These are phyloP conservation scores for Aspergillus neotritici DNA, from an alignment of 2,329 filamentous ascomycete species.

Conservation along the genomic window DNA sequence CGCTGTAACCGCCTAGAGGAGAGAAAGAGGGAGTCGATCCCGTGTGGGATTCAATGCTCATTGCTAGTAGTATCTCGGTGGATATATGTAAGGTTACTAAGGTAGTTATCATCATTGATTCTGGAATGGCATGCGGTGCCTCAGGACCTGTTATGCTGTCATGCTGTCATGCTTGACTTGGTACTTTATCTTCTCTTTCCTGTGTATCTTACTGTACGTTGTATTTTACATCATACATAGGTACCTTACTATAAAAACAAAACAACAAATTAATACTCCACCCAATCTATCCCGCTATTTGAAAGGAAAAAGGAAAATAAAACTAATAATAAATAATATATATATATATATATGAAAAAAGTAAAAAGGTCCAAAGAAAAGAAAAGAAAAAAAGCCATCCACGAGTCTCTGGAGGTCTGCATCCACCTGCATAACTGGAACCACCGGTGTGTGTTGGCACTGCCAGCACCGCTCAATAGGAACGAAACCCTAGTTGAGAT, in stretches of 20 bases:
- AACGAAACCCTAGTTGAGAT: too few relatives aligned
- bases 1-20: slow-evolving; percentile 9
- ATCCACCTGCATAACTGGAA: slow-evolving; percentile 5
- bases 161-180: not conserved
- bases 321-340: not conserved
- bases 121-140: too few relatives aligned
- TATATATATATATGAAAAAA: not conserved
- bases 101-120: too few relatives aligned
- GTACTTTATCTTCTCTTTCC: too few relatives aligned
- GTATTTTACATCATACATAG: not conserved
- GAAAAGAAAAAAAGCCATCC: not conserved
- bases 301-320: not conserved
- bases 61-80: too few relatives aligned
- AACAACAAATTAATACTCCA: not conserved
- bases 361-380: not conserved
- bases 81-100: too few relatives aligned
- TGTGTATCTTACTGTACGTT: not conserved
- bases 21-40: not conserved
- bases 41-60: not conserved
- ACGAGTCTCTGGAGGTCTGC: slow-evolving; percentile 5
- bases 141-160: not conserved
- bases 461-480: not conserved
- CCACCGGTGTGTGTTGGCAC: slow-evolving; percentile 1
- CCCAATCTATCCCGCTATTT: not conserved
- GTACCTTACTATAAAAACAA: not conserved